A percentile compares a stretch with the other conserved stretches of the same genome.
phyloP scores from a whole-genome alignment of 768 basidiomycete genomes.

The Russula vinacea region DNA sequence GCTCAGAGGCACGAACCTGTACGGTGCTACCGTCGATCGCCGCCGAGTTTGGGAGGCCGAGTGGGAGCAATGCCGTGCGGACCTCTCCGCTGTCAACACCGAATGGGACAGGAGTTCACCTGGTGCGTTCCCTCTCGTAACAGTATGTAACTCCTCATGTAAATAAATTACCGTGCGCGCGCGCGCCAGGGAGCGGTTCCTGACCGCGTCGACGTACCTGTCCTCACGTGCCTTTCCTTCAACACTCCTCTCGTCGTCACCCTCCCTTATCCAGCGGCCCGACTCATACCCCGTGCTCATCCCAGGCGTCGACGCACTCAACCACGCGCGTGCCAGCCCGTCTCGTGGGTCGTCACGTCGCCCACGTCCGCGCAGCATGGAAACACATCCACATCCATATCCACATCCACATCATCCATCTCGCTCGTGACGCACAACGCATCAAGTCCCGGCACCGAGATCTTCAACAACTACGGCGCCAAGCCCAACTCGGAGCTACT shows the following conservation, averaged over 20 bases:
- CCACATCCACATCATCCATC: conserved; percentile 37
- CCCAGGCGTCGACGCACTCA: conserved; percentile 83
- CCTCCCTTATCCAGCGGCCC: conserved; percentile 50
- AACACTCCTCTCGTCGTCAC: conserved; percentile 57
- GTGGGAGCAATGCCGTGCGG: conserved; percentile 52
- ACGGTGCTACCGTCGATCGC: conserved; percentile 71
- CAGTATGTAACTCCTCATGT: not conserved
- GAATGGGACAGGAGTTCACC: conserved; percentile 52
- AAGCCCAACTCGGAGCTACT: conserved; percentile 90
- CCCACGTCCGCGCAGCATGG: not conserved
- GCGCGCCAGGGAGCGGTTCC: conserved; percentile 63
- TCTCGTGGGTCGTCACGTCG: conserved; percentile 70
- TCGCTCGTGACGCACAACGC: conserved; percentile 58
- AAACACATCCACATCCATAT: not conserved
- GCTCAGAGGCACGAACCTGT: conserved; percentile 77
- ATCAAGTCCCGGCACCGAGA: conserved; percentile 47
- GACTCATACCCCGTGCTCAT: conserved; percentile 73
- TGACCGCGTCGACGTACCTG: conserved; percentile 69
- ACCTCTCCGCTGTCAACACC: conserved; percentile 39
- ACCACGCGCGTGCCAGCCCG: conserved; percentile 78
- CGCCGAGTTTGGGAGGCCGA: conserved; percentile 58
- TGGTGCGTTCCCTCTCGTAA: conserved; percentile 50
- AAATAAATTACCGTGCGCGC: too few species aligned
- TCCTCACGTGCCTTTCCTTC: conserved; percentile 93
- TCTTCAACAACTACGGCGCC: conserved; percentile 90